Base-by-base conservation (phyloP, 176 grass and related monocot species). In the Panicum miliaceum region DNA sequence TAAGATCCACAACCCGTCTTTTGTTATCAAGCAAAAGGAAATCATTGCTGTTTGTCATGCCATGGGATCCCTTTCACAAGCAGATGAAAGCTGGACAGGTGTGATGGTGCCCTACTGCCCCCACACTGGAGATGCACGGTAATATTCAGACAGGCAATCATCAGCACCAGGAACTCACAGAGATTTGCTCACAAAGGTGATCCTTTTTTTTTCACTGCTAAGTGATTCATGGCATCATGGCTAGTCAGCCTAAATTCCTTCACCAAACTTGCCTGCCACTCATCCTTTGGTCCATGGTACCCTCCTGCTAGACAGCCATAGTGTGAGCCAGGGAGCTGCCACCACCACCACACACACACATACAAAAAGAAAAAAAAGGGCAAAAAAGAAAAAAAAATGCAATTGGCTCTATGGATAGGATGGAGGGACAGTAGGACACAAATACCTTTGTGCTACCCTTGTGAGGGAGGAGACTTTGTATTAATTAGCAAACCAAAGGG, bases 11-110 rank as follows among this genome's bases (percentile, higher is more conserved):
- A 56, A 32, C 35, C 50, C 47, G 58, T 74, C 71, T 50, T 73
- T 75, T 84, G 76, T 68, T 85, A 53, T 7, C 60, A 75, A 75
- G 50, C 40, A 68, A n/a, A 23, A 73, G 60, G 72, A 74, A 80
- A 89, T 80, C 82, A 85, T 80, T 60, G 71, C 60, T 76, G 22
- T 58, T 76, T 50, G 50, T 67, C 76, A 68, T 84, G 82, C 68
- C 40, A 80, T 42, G 26, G 25, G 36, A 80, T 75, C 42, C 46
- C n/a, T 74, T 75, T 75, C 68, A 80, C 59, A 82, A 82, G 64
- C 37, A 82, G 51, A 68, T 75, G 46, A 84, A 61, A 57, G 50
- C 3, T 68, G 42, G 64, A 81, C 50, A 69, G 69, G 37, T 66
- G 82, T 80, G 67, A 78, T 20, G 57, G 12, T 42, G 45, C 10